Evolutionary conservation across 2,329 filamentous ascomycete genomes (phyloP), one percentile per base, ranked within the genome.

Genomic region (Basipetospora sp.): DNA sequence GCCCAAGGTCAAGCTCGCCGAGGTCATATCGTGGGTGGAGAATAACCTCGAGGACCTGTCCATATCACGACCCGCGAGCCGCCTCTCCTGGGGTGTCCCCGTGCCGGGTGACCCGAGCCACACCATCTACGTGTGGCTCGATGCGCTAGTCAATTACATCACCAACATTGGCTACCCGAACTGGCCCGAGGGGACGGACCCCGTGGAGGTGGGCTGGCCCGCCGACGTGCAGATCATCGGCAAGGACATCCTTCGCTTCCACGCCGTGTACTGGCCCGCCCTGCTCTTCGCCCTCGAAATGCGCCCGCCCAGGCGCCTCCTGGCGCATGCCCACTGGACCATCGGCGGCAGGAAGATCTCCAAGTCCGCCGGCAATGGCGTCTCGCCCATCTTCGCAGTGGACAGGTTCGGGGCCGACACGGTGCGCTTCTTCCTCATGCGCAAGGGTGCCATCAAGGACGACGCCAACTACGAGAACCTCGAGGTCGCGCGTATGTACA

Each of bases 41-140:
- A 69, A 77, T 38, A 79, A 85, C 5, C 68, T 98, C 1, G 74
- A 83, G 49, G 90, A 98, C 53, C 67, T 98, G 11, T 94, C 86
- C 3, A 74, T 94, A 36, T 96, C 88, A 3, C 71, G 92, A 19
- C 90, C 90, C 0, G 64, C 70, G 3, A 74, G 78, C 39, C 72
- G 90, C 34, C 59, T 96, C 29, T 71, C 64, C 17, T 98, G 90
- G 90, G 90, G 90, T 3, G 81, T 98, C 40, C 76, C 69, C 5
- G 90, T 94, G 18, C 90, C 90, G 0, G 78, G 77, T 38, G 90
- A 98, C 50, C 63, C 71, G 0, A 73, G 65, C 14, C 90, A 96
- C 57, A 96, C 87, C 3, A 88, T 98, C 41, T 98, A 98, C 51
- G 92, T 98, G 22, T 98, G 90, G 90, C 71, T 98, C 0, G 92